These are phyloP conservation scores for Leucocoprinus birnbaumii DNA, from an alignment of 768 basidiomycete genomes.

Conservation along the genomic window DNA sequence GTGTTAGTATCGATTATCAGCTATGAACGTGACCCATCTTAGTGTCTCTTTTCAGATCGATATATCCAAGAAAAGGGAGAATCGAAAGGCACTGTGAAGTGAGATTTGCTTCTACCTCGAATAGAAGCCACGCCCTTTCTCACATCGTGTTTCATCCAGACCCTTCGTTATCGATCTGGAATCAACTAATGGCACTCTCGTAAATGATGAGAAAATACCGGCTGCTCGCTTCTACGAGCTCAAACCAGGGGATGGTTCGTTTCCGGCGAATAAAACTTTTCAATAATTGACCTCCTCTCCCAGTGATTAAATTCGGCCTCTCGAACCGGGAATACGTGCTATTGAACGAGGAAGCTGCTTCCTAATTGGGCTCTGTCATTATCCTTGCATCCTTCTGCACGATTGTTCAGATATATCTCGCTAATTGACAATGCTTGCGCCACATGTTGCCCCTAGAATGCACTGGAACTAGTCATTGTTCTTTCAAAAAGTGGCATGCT, in stretches of 20 bases:
- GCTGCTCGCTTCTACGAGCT: conserved; percentile 86
- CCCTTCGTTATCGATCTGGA: conserved; percentile 98
- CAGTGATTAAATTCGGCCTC: conserved; percentile 85
- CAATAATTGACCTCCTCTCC: conserved; percentile 3
- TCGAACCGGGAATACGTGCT: conserved; percentile 84
- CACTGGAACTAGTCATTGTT: conserved; percentile 10
- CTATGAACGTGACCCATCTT: conserved; percentile 8
- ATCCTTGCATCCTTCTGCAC: conserved; percentile 2
- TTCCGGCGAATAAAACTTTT: neutral
- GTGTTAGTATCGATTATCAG: conserved; percentile 44
- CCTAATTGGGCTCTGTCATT: conserved; percentile 11
- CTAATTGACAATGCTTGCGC: conserved; percentile 12
- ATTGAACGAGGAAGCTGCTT: conserved; percentile 72
- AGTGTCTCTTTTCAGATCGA: conserved; percentile 53
- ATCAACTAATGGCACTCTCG: conserved; percentile 94
- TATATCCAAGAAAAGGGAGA: conserved; percentile 86
- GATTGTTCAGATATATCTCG: conserved; percentile 12
- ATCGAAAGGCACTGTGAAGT: conserved; percentile 86
- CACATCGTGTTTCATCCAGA: conserved; percentile 36
- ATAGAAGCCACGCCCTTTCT: neutral
- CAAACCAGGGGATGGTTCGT: conserved; percentile 72
- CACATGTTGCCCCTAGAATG: conserved; percentile 9
- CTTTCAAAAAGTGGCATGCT: conserved; percentile 6
- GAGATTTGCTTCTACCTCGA: conserved; percentile 24
- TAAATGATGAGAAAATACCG: conserved; percentile 86